phyloP scores from a whole-genome alignment of 2,329 filamentous ascomycete genomes.

The Aspergillus transmontanensis region DNA sequence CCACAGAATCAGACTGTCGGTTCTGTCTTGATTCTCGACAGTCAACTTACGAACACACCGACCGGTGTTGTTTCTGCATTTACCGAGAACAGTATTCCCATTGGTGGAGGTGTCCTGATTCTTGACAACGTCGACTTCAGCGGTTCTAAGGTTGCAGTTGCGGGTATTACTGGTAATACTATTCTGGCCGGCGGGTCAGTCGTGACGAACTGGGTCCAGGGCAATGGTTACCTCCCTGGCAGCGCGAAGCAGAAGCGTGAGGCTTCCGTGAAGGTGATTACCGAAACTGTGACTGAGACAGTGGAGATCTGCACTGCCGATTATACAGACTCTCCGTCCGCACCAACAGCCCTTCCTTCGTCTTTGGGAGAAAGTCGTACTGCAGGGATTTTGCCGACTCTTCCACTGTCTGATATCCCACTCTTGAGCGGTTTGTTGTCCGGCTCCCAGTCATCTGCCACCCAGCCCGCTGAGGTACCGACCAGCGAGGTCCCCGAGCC shows the following conservation, averaged over 20 bases:
- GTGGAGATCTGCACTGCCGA: conserved; percentile 25
- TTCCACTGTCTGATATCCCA: background rate
- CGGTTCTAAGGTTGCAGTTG: conserved; percentile 69
- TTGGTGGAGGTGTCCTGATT: conserved; percentile 78
- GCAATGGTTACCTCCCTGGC: conserved; percentile 65
- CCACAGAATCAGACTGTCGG: conserved; percentile 73
- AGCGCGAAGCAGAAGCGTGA: conserved; percentile 30
- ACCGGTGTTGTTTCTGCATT: conserved; percentile 79
- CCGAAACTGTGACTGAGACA: conserved; percentile 17
- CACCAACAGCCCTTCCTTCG: conserved; percentile 4
- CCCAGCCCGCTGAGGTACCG: background rate
- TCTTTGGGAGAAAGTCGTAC: background rate
- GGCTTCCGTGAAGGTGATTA: conserved; percentile 20
- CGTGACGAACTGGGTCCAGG: conserved; percentile 76
- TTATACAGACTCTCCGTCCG: conserved; percentile 4
- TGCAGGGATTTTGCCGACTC: background rate
- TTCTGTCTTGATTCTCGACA: conserved; percentile 81
- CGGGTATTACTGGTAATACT: conserved; percentile 55
- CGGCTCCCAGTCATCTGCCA: conserved; percentile 1
- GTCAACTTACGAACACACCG: conserved; percentile 72
- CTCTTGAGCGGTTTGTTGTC: conserved; percentile 12
- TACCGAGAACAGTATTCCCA: conserved; percentile 59
- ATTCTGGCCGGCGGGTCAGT: conserved; percentile 71
- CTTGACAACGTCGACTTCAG: conserved; percentile 88
- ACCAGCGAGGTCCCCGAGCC: background rate